Evolutionary conservation across 169 alveolate genomes (phyloP).

Genomic region (Cryptosporidium andersoni): DNA sequence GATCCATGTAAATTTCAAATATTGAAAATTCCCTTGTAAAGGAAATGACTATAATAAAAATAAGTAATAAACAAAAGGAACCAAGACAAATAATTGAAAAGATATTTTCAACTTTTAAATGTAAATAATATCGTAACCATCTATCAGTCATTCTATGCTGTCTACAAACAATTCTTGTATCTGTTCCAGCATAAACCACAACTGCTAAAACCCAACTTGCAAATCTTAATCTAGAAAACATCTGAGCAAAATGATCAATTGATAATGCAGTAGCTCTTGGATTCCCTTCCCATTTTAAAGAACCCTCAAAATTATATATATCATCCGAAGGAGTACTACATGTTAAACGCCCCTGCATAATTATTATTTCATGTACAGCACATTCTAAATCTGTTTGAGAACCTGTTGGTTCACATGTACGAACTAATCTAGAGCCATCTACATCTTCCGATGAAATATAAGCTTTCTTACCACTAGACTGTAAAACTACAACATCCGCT

Average conservation of each 20-base stretch:
- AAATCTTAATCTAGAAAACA: conserved; percentile 63
- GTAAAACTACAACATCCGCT: conserved; percentile 65
- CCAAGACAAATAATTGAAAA: conserved; percentile 8
- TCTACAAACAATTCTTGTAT: conserved; percentile 38
- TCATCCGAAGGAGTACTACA: conserved; percentile 66
- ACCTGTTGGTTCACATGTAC: conserved; percentile 64
- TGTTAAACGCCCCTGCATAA: conserved; percentile 29
- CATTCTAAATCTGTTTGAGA: conserved; percentile 54
- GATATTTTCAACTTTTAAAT: conserved; percentile 9
- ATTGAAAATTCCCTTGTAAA: conserved; percentile 1
- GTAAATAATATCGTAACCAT: conserved; percentile 4
- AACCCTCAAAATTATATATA: conserved; percentile 55
- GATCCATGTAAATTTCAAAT: not conserved
- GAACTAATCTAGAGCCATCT: conserved; percentile 54
- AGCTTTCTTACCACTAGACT: conserved; percentile 67
- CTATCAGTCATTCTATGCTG: conserved; percentile 8
- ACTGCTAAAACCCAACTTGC: conserved; percentile 65
- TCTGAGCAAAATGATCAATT: conserved; percentile 47
- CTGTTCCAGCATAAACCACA: conserved; percentile 68
- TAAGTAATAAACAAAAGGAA: not conserved
- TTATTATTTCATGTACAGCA: conserved; percentile 45
- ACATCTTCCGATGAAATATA: conserved; percentile 64
- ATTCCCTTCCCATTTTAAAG: conserved; percentile 66
- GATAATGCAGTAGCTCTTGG: conserved; percentile 57
- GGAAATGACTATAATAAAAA: not conserved